Evolutionary conservation across 805 yeast species (phyloP).

Genomic region (Saccharomycopsis amapae): DNA sequence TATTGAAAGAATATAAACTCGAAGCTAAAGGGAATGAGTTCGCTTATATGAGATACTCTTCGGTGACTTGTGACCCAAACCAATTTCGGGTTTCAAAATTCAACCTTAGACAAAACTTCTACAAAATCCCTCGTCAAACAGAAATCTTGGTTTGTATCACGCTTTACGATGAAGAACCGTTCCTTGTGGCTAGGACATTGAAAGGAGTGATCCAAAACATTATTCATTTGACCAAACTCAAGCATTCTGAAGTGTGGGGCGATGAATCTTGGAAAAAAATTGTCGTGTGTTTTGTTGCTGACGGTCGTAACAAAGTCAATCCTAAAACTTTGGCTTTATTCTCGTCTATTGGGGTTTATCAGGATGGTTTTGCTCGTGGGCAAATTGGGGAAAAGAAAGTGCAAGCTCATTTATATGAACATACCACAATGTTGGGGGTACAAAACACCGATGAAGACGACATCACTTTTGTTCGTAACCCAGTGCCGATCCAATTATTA

Average conservation of each 20-base stretch:
- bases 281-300: slow-evolving; percentile 83
- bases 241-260: slow-evolving; percentile 49
- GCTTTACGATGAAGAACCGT: slow-evolving; percentile 84
- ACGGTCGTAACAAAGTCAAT: slow-evolving; percentile 81
- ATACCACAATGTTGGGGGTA: slow-evolving; percentile 81
- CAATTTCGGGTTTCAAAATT: slow-evolving; percentile 56
- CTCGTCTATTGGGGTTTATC: slow-evolving; percentile 85
- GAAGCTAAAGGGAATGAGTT: slow-evolving; percentile 53
- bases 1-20: slow-evolving; percentile 44
- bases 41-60: slow-evolving; percentile 85
- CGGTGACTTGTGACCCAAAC: slow-evolving; percentile 87
- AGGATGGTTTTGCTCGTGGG: slow-evolving; percentile 92
- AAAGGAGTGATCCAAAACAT: slow-evolving; percentile 89
- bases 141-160: slow-evolving; percentile 84
- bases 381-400: slow-evolving; percentile 77
- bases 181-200: slow-evolving; percentile 73
- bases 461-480: slow-evolving; percentile 61
- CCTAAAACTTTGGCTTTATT: slow-evolving; percentile 72
- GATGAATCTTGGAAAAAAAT: slow-evolving; percentile 91
- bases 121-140: slow-evolving; percentile 69
- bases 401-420: slow-evolving; percentile 84
- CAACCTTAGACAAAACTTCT: slow-evolving; percentile 77
- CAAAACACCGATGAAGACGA: slow-evolving; percentile 30
- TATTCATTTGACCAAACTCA: slow-evolving; percentile 57
- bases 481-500: slow-evolving; percentile 77